Percentiles rank a stretch among this genome's conserved stretches.
phyloP scores from a whole-genome alignment of 2,329 filamentous ascomycete genomes.

The Phialocephala sp. region DNA sequence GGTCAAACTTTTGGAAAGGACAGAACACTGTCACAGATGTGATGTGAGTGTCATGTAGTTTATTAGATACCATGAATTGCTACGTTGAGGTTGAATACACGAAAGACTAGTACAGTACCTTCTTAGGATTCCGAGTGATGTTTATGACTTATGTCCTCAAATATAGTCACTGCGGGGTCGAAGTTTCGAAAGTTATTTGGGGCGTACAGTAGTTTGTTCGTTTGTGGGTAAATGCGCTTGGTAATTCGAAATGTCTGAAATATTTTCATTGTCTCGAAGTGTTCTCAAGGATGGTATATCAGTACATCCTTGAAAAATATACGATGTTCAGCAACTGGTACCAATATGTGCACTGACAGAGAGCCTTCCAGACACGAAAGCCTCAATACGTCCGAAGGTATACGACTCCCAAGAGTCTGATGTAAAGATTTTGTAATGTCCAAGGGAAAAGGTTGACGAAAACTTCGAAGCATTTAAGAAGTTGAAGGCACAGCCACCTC shows the following conservation, averaged over 20 bases:
- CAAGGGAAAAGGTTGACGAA: too few relatives aligned
- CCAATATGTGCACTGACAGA: too few relatives aligned
- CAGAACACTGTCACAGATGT: neutral
- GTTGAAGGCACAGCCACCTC: too few relatives aligned
- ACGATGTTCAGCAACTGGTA: too few relatives aligned
- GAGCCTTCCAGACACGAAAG: too few relatives aligned
- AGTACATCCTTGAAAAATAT: neutral
- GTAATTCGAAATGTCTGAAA: neutral
- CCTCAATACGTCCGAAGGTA: too few relatives aligned
- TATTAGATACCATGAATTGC: constrained; percentile 8
- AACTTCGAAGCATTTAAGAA: too few relatives aligned
- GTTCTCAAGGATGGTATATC: neutral
- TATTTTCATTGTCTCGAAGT: neutral
- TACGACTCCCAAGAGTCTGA: too few relatives aligned
- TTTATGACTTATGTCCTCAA: neutral
- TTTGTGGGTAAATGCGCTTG: neutral
- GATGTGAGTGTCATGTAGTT: constrained; percentile 1
- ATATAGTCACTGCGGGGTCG: constrained; percentile 1
- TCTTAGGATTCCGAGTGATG: neutral
- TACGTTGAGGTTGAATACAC: constrained; percentile 5
- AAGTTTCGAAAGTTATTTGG: neutral
- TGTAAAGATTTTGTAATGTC: too few relatives aligned
- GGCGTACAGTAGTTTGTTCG: too few relatives aligned
- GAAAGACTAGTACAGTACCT: neutral
- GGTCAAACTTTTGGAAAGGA: constrained; percentile 1